Evolutionary conservation across 495 filamentous ascomycete genomes (phyloP).

Genomic region (Aspergillus bridgeri): DNA sequence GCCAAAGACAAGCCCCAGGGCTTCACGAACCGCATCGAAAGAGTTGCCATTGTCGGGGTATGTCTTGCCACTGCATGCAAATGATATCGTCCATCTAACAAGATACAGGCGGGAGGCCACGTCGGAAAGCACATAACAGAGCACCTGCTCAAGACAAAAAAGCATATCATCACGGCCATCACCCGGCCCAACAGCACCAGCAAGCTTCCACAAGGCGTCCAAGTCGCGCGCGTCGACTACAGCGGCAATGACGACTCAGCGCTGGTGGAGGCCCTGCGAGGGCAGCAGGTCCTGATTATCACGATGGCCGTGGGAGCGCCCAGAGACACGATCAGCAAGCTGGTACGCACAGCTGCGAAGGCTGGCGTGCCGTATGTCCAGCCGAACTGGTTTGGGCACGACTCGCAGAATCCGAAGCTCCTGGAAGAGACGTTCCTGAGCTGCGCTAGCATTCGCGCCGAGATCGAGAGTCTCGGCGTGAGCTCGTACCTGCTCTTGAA

Average conservation of each 20-base stretch:
- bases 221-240: slow-evolving; percentile 45
- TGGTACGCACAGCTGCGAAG: slow-evolving; percentile 57
- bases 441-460: background rate
- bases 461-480: slow-evolving; percentile 43
- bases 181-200: slow-evolving; percentile 41
- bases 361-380: slow-evolving; percentile 60
- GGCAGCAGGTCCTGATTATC: slow-evolving; percentile 59
- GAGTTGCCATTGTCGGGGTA: slow-evolving; percentile 42
- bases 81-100: background rate
- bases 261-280: slow-evolving; percentile 45
- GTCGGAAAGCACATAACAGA: slow-evolving; percentile 52
- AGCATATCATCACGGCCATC: slow-evolving; percentile 52
- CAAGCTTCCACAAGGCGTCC: slow-evolving; percentile 42
- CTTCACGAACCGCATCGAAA: slow-evolving; percentile 32
- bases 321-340: slow-evolving; percentile 37
- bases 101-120: slow-evolving; percentile 52
- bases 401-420: slow-evolving; percentile 33
- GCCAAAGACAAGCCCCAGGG: slow-evolving; percentile 24
- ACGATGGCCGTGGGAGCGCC: slow-evolving; percentile 45
- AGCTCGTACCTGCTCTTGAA: slow-evolving; percentile 49
- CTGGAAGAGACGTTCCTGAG: slow-evolving; percentile 30
- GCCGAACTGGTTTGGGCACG: slow-evolving; percentile 55
- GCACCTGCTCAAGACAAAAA: slow-evolving; percentile 46
- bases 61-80: background rate
- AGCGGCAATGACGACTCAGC: slow-evolving; percentile 28